Evolutionary conservation across 371 early-diverging fungal species (phyloP).

Genomic region (Actinomortierella ambigua): DNA sequence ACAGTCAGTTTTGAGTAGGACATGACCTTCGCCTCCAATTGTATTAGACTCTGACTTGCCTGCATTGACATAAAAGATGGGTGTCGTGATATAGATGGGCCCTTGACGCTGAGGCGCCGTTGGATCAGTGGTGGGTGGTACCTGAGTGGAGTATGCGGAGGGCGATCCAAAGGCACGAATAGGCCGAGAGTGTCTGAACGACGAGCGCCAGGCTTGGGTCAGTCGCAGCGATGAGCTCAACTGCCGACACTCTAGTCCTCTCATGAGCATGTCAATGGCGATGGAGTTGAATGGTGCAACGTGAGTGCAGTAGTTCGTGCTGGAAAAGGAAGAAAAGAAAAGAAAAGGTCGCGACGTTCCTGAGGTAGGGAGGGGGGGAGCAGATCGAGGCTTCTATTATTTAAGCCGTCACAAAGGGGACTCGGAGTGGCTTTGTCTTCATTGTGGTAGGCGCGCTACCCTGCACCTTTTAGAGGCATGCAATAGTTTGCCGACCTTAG

Average conservation of each 20-base stretch:
- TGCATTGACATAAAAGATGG: conserved; percentile 97
- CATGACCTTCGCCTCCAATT: not conserved
- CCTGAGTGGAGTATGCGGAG: conserved; percentile 1
- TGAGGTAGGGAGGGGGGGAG: no score
- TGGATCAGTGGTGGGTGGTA: not conserved
- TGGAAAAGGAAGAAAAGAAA: no score
- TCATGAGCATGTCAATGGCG: no score
- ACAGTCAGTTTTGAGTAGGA: not conserved
- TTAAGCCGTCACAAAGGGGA: no score
- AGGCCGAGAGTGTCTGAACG: not conserved
- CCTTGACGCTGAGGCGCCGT: conserved; percentile 17
- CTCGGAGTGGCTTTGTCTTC: no score
- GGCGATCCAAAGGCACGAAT: not conserved
- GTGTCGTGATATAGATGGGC: conserved; percentile 79
- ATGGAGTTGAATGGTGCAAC: no score
- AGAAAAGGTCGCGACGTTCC: no score
- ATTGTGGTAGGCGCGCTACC: no score
- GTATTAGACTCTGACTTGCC: conserved; percentile 48
- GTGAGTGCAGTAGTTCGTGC: no score
- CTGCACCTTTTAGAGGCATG: no score
- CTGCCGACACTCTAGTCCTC: not conserved
- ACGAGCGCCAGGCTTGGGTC: not conserved
- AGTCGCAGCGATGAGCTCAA: conserved; percentile 2
- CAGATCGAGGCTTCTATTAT: no score
- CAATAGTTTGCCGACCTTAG: no score